Conservation (phyloP, 1,284 basidiomycete species). For the Omphalotus olearius region DNA sequence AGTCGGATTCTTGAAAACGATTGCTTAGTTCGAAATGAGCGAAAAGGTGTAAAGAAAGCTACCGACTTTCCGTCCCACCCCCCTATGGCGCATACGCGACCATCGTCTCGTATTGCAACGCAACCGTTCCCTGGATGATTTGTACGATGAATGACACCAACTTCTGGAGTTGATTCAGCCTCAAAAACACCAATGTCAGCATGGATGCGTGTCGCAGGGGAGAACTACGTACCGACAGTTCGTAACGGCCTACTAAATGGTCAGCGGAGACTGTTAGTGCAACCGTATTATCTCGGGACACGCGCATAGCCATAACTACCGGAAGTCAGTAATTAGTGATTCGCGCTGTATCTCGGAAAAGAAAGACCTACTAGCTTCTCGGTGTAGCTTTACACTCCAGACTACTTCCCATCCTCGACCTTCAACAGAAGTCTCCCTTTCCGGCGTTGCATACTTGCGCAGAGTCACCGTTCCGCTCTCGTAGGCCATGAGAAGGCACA, state of each 20-base stretch:
- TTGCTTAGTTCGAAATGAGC: neutral
- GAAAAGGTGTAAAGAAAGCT: neutral
- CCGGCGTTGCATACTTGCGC: slow-evolving; percentile 42
- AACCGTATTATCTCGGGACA: slow-evolving; percentile 53
- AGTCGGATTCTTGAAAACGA: slow-evolving; percentile 59
- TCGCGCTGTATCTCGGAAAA: neutral
- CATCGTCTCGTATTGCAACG: slow-evolving; percentile 72
- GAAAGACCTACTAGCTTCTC: slow-evolving; percentile 66
- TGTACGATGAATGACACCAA: slow-evolving; percentile 44
- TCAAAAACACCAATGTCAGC: neutral
- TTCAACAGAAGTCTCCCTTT: slow-evolving; percentile 53
- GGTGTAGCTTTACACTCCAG: slow-evolving; percentile 71
- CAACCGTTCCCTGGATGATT: slow-evolving; percentile 77
- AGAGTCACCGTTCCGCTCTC: slow-evolving; percentile 79
- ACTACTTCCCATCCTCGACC: slow-evolving; percentile 69
- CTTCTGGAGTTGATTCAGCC: slow-evolving; percentile 17
- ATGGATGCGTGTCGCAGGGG: neutral
- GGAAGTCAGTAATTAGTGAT: neutral
- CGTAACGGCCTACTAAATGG: slow-evolving; percentile 70
- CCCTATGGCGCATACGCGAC: slow-evolving; percentile 74
- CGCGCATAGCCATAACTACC: slow-evolving; percentile 84
- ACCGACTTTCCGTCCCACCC: slow-evolving; percentile 88
- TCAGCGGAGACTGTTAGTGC: slow-evolving; percentile 84
- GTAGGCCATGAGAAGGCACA: slow-evolving; percentile 68
- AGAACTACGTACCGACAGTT: slow-evolving; percentile 43